These are phyloP conservation scores for Coriolopsis trogii DNA, from an alignment of 1,284 basidiomycete species.

Conservation along the genomic window DNA sequence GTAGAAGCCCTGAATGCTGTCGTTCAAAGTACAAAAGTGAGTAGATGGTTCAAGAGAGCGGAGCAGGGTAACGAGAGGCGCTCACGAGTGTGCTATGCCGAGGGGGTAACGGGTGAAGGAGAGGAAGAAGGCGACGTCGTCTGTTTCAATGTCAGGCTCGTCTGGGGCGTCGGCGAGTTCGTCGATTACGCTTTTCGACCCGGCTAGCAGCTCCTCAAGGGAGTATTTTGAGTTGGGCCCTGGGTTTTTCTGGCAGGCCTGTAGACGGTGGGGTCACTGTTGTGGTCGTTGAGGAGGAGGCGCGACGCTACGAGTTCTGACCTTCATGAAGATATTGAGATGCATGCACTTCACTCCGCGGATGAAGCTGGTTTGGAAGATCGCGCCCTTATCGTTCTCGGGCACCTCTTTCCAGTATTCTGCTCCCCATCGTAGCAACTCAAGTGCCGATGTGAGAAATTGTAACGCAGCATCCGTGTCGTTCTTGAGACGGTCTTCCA, in stretches of 20 bases:
- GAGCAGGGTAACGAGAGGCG: background rate
- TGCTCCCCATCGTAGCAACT: conserved; percentile 44
- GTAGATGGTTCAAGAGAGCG: background rate
- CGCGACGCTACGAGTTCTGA: conserved; percentile 13
- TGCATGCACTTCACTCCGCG: conserved; percentile 37
- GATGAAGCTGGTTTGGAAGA: conserved; percentile 38
- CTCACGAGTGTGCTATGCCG: conserved; percentile 40
- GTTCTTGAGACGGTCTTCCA: conserved; percentile 25
- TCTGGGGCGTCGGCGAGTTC: conserved; percentile 24
- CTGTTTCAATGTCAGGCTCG: conserved; percentile 1
- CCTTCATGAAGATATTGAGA: conserved; percentile 36
- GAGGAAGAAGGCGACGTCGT: conserved; percentile 31
- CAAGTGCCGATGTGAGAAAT: conserved; percentile 32
- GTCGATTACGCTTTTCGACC: conserved; percentile 31
- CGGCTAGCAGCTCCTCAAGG: conserved; percentile 29
- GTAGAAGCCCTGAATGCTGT: conserved; percentile 39
- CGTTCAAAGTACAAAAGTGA: no score
- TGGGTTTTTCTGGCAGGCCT: conserved; percentile 18
- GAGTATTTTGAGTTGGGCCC: conserved; percentile 24
- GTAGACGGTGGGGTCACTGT: no score
- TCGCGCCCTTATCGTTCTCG: conserved; percentile 30
- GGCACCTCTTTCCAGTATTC: conserved; percentile 38
- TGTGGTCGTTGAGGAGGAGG: no score
- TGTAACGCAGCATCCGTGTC: conserved; percentile 16
- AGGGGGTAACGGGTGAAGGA: conserved; percentile 41